Conservation (phyloP, 345 rosid genomes). For the Linum usitatissimum region DNA sequence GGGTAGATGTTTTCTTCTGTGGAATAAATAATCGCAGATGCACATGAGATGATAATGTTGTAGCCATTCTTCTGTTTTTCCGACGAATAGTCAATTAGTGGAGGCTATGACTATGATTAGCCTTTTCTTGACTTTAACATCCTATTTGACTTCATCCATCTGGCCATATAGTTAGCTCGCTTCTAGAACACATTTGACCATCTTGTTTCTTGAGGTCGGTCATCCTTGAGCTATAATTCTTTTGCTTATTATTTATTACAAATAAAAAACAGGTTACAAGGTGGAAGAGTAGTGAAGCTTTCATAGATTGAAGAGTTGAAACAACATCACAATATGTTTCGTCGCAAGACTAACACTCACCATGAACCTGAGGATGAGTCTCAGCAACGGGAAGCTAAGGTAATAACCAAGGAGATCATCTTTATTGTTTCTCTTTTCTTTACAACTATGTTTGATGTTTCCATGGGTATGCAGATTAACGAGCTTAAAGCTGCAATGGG, state of each 20-base stretch:
- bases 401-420: constrained; percentile 15
- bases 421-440: background rate
- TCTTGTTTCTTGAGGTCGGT: background rate
- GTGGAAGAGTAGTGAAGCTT: background rate
- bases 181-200: background rate
- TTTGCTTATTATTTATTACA: background rate
- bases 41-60: no score
- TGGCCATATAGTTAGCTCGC: background rate
- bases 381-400: constrained; percentile 47
- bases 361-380: constrained; percentile 34
- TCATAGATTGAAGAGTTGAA: background rate
- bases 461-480: constrained; percentile 30
- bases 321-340: background rate
- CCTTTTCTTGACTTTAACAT: background rate
- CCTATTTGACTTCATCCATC: background rate
- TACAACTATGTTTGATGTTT: no score
- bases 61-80: no score
- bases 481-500: constrained; percentile 56
- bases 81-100: no score
- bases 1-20: no score
- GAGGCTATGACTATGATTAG: background rate
- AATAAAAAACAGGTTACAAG: background rate
- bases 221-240: background rate
- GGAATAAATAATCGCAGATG: no score
- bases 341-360: background rate